Evolutionary conservation across 2,329 filamentous ascomycete genomes (phyloP), one percentile per base, ranked within the genome.

Genomic region (Penicillium expansum): DNA sequence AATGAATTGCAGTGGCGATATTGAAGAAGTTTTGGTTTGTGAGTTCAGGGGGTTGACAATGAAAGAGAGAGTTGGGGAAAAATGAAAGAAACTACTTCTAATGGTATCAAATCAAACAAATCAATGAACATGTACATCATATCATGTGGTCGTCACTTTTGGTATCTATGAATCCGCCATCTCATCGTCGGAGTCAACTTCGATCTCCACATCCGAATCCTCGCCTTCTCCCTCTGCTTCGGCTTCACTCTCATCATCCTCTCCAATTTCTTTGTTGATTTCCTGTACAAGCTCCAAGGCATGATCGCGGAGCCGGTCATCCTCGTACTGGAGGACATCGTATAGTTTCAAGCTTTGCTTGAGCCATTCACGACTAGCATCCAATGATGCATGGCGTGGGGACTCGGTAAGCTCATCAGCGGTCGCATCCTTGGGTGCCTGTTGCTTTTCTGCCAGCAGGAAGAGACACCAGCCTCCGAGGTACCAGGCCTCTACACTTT

Each of bases 401-500:
- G 84, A 79, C 38, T 79, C 79, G 5, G 71, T 64, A 35, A 67
- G 56, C 68, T 77, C 67, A 64, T 69, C 55, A 38, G 63, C 67
- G 48, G 69, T 68, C 43, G 67, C 60, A 61, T 72, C 58, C 59
- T 71, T 75, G 51, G 73, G 74, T 1, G 68, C 72, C 39, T 80
- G 69, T 61, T 74, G 70, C 69, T 80, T 76, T 65, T 76, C 70
- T 35, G 74, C 75, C 60, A 89, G 79, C 57, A 96, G 83, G 71
- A 91, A 91, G 64, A 95, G 82, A 66, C 91, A 92, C 90, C 93
- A 97, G 4, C 94, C 95, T 42, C 94, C 94, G 5, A 99, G 82
- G 76, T 99, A 99, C 92, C 92, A 97, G 18, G 91, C 89, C 76
- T 99, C 94, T 20, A 99, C 90, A 72, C 93, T 96, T 69, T 89